These are phyloP conservation scores for Tetradesmus obliquus DNA, from an alignment of 139 green algal genomes.

Conservation along the genomic window DNA sequence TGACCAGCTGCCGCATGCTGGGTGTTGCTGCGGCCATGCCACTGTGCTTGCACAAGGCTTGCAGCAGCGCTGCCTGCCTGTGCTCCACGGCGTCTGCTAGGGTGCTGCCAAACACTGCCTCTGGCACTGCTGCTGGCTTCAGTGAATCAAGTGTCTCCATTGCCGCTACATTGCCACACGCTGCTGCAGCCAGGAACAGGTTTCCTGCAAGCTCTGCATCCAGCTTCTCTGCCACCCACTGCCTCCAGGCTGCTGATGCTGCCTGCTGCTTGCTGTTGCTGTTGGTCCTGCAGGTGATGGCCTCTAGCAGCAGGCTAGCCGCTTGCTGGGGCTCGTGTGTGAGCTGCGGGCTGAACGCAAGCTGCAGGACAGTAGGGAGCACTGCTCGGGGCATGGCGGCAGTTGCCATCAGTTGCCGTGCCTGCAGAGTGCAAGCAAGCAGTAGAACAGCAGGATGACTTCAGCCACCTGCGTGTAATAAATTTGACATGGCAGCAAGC, in stretches of 20 bases:
- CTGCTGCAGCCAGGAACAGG: not conserved
- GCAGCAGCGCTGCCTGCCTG: not conserved
- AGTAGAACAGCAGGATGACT: not conserved
- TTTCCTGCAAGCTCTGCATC: not conserved
- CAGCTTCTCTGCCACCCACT: not conserved
- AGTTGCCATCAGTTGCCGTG: not conserved
- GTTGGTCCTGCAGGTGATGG: not conserved
- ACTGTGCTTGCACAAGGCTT: not conserved
- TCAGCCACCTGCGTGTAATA: not conserved
- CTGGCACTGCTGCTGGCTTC: not conserved
- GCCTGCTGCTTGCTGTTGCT: not conserved
- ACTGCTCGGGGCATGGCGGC: not conserved
- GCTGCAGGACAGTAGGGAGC: too few species aligned
- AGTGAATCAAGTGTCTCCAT: not conserved
- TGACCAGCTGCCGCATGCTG: not conserved
- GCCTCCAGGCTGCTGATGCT: not conserved
- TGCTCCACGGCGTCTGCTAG: not conserved
- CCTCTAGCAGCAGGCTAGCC: too few species aligned
- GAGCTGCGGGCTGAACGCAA: too few species aligned
- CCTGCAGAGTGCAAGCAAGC: not conserved
- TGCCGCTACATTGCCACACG: not conserved
- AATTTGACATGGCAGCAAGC: not conserved
- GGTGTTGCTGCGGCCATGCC: not conserved
- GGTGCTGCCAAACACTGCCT: not conserved
- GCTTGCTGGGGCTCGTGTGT: too few species aligned